Percentiles rank a stretch among this genome's conserved stretches.
Conservation (phyloP, 2,329 filamentous ascomycete species). For the Cladosporium oxysporum region DNA sequence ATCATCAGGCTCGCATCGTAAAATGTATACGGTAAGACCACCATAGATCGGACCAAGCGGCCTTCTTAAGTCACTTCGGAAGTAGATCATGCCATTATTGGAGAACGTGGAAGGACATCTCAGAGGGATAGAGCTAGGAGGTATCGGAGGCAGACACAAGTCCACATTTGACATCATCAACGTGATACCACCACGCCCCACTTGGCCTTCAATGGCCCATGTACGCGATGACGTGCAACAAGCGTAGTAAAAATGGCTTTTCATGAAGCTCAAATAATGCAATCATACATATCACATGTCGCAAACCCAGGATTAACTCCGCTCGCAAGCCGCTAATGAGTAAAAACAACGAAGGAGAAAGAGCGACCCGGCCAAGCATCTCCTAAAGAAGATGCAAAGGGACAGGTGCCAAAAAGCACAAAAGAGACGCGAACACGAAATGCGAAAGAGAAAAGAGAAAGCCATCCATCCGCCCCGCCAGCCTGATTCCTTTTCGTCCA, state of each 20-base stretch:
- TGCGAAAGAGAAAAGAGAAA: not conserved
- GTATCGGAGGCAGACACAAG: not conserved
- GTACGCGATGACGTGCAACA: not conserved
- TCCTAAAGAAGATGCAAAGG: not conserved
- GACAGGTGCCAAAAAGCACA: not conserved
- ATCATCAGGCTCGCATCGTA: too few species aligned
- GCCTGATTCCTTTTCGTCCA: not conserved
- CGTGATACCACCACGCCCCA: not conserved
- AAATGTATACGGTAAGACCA: not conserved
- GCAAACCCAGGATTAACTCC: not conserved
- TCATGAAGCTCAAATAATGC: conserved; percentile 4
- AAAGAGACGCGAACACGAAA: not conserved
- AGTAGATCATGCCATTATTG: too few species aligned
- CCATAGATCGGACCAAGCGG: not conserved
- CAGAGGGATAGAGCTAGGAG: too few species aligned
- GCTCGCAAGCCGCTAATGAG: conserved; percentile 2
- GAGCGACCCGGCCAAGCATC: not conserved
- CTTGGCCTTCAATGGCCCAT: not conserved
- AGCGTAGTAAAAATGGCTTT: not conserved
- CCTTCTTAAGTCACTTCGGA: not conserved
- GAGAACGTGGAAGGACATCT: too few species aligned
- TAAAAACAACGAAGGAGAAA: not conserved
- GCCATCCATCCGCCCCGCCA: not conserved
- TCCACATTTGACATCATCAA: not conserved
- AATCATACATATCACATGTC: conserved; percentile 7